phyloP scores from a whole-genome alignment of 768 basidiomycete species.

The Hemileccinum impolitum region DNA sequence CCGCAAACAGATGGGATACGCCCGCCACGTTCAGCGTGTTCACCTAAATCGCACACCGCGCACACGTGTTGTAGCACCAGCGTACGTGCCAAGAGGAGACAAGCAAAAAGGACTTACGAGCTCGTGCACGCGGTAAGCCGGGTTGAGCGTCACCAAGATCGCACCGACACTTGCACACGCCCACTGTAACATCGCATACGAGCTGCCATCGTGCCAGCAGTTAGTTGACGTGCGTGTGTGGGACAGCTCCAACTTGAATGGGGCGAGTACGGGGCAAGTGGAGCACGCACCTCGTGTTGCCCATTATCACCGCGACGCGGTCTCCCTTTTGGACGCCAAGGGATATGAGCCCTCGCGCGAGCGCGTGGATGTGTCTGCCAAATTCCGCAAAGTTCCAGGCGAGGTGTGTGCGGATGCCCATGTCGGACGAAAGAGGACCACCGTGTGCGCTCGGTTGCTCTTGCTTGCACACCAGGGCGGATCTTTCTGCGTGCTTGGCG shows the following conservation, averaged over 20 bases:
- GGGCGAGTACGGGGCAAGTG: neutral
- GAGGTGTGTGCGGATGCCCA: conserved; percentile 48
- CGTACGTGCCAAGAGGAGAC: too few relatives aligned
- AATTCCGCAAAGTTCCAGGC: conserved; percentile 77
- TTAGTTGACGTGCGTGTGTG: too few relatives aligned
- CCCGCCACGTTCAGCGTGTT: conserved; percentile 59
- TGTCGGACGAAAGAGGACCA: conserved; percentile 54
- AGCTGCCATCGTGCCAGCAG: conserved; percentile 37
- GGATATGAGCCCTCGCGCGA: conserved; percentile 64
- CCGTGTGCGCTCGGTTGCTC: conserved; percentile 59
- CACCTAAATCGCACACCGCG: conserved; percentile 38
- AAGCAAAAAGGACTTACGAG: conserved; percentile 40
- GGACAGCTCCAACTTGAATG: too few relatives aligned
- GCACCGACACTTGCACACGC: conserved; percentile 85
- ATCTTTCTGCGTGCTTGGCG: conserved; percentile 41
- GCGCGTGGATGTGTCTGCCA: conserved; percentile 57
- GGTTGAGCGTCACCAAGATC: conserved; percentile 79
- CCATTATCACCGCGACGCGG: conserved; percentile 78
- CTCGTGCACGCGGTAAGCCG: conserved; percentile 71
- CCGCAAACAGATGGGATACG: conserved; percentile 67
- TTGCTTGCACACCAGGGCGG: conserved; percentile 62
- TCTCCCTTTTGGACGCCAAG: conserved; percentile 76
- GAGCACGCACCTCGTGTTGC: conserved; percentile 71
- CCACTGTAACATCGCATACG: conserved; percentile 83
- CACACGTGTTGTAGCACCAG: neutral